These are phyloP conservation scores for Physaria fendleri DNA, from an alignment of 345 rosid genomes.

Conservation along the genomic window DNA sequence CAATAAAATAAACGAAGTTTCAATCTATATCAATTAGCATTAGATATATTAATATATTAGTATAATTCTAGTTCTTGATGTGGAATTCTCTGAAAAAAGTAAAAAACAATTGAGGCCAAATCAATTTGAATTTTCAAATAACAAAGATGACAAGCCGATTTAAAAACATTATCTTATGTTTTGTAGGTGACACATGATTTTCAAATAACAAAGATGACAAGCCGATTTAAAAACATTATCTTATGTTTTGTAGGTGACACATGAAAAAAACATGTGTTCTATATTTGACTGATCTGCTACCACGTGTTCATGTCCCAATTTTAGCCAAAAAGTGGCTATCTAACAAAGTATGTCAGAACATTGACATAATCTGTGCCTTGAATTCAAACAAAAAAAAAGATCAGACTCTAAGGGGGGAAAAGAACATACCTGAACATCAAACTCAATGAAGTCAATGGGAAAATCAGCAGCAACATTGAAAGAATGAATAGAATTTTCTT, in stretches of 20 bases:
- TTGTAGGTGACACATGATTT: too few relatives aligned
- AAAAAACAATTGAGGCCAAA: too few relatives aligned
- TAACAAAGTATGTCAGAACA: background rate
- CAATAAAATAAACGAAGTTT: too few relatives aligned
- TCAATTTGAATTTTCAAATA: too few relatives aligned
- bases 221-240: too few relatives aligned
- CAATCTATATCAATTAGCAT: too few relatives aligned
- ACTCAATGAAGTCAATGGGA: constrained; percentile 60
- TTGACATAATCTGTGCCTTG: background rate
- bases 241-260: background rate
- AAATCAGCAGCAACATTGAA: constrained; percentile 47
- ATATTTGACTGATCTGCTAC: background rate
- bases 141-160: too few relatives aligned
- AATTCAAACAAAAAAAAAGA: constrained; percentile 7
- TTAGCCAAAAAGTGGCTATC: background rate
- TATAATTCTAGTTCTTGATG: too few relatives aligned
- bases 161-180: too few relatives aligned
- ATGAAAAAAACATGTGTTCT: background rate
- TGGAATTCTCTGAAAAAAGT: too few relatives aligned
- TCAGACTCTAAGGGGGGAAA: background rate
- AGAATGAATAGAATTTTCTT: constrained; percentile 58
- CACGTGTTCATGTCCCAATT: background rate
- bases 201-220: background rate
- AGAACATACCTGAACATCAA: constrained; percentile 62
- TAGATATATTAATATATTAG: too few relatives aligned